These are phyloP conservation scores for Fusarium sp. DNA, from an alignment of 2,329 filamentous ascomycete species.

Conservation along the genomic window DNA sequence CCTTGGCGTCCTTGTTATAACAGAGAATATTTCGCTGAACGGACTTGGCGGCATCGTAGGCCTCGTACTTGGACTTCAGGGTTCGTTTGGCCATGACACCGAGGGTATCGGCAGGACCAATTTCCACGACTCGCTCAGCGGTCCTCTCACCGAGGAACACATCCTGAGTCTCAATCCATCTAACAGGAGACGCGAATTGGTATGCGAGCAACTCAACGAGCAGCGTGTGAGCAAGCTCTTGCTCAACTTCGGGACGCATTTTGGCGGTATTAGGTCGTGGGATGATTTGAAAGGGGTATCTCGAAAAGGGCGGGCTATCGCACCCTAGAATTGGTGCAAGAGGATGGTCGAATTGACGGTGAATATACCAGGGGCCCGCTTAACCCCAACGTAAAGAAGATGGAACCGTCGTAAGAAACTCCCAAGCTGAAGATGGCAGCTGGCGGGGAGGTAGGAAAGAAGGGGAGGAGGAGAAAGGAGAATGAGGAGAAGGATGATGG, in stretches of 20 bases:
- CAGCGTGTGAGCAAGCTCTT: conserved; percentile 98
- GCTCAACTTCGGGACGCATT: conserved; percentile 99
- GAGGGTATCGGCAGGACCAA: conserved; percentile 95
- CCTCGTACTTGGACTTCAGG: conserved; percentile 96
- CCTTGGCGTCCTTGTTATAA: conserved; percentile 99
- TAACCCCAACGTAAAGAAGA: conserved; percentile 41
- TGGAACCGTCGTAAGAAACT: conserved; percentile 42
- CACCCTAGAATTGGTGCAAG: conserved; percentile 42
- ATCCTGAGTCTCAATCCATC: conserved; percentile 99
- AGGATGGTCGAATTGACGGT: conserved; percentile 36
- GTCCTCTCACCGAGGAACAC: conserved; percentile 96
- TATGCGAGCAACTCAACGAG: conserved; percentile 99
- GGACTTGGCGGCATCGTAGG: conserved; percentile 96
- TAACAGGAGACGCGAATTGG: conserved; percentile 97
- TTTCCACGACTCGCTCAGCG: conserved; percentile 96
- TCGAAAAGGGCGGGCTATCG: conserved; percentile 44
- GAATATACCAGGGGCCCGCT: conserved; percentile 43
- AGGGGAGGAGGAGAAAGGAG: conserved; percentile 17
- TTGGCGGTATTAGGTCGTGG: conserved; percentile 53
- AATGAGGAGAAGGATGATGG: conserved; percentile 32
- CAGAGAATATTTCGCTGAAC: conserved; percentile 97
- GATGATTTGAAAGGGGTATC: conserved; percentile 45
- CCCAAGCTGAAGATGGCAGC: conserved; percentile 43
- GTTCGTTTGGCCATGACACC: conserved; percentile 98
- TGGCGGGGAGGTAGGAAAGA: conserved; percentile 37